phyloP scores from a whole-genome alignment of 1,284 basidiomycete species.

The Cystobasidium sp. region DNA sequence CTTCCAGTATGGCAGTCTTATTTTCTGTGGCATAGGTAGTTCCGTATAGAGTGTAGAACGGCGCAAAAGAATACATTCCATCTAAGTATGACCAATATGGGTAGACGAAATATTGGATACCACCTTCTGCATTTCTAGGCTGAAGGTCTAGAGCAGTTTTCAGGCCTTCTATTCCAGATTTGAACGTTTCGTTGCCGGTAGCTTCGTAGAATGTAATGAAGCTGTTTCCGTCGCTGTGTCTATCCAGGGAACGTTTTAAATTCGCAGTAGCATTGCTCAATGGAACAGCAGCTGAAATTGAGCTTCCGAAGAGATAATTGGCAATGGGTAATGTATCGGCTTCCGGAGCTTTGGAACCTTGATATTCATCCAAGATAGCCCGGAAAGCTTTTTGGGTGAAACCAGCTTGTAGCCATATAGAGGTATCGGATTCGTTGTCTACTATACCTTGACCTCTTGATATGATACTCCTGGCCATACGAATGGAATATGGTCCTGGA shows the following conservation, averaged over 20 bases:
- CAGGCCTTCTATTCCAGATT: slow-evolving; percentile 5
- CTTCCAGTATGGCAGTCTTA: neutral
- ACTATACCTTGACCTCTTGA: slow-evolving; percentile 9
- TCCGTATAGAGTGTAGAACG: neutral
- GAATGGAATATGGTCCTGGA: neutral
- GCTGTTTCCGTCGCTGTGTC: slow-evolving; percentile 1
- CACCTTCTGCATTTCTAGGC: slow-evolving; percentile 2
- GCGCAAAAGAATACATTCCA: slow-evolving; percentile 15
- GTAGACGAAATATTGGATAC: slow-evolving; percentile 13
- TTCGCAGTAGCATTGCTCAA: slow-evolving; percentile 9
- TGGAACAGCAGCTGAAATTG: neutral
- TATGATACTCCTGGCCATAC: slow-evolving; percentile 16
- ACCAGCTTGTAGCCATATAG: slow-evolving; percentile 15
- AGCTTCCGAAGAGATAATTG: neutral
- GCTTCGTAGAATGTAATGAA: slow-evolving; percentile 6
- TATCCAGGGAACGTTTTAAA: neutral
- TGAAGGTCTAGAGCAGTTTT: neutral
- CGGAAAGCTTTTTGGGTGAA: slow-evolving; percentile 10
- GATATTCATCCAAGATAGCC: slow-evolving; percentile 6
- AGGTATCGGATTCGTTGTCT: slow-evolving; percentile 1
- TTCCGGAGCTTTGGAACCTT: neutral
- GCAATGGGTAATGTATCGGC: neutral
- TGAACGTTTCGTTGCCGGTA: slow-evolving; percentile 2
- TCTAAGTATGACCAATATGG: slow-evolving; percentile 15
- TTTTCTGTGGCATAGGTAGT: neutral